Base-by-base conservation (phyloP, 106 monocot genomes). In the Acanthochlamys bracteata region DNA sequence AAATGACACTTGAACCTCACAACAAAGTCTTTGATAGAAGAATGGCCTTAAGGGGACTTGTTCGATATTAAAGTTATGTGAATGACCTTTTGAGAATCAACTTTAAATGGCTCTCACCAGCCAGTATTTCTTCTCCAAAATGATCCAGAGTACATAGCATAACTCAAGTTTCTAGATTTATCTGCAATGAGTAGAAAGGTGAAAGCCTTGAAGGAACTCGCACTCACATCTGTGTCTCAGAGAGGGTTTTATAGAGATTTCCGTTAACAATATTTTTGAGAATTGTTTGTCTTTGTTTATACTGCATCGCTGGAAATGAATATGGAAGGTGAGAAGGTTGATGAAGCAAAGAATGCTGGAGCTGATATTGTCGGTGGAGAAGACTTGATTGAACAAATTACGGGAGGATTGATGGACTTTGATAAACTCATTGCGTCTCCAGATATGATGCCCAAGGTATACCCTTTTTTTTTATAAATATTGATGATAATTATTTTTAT, bases 391-490 rank as follows among this genome's bases (percentile, higher is more conserved):
- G 66, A 82, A 46, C 71, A 96, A 76, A 88, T 96, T 42, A 96
- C 83, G 57, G 85, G 76, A 53, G 96, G 96, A 67, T 96, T 96
- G 26, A 88, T 96, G 96, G 96, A 91, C 0, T 96, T 96, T 61
- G 96, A 96, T 69, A 96, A 96, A 69, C 67, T 96, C 63, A 91
- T 96, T 77, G 90, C 96, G 69, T 88, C 90, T 68, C 96, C 96
- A 40, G 96, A 96, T 80, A 96, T 96, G 96, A 96, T 96, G 96
- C 96, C 96, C 22, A 96, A 96, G 85, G 90, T 91, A 72, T 45
- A 14, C 55, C 55, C 55, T 21, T 15, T 55, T 21, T 1, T 55
- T 21, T 17, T 1, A 12, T 2, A 17, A 49, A 49, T 49, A 4
- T 4, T 17, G 4, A 49, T 49, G 49, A 49, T 49, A 33, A 3